These are phyloP conservation scores for Astragalus glycyphyllos DNA, from an alignment of 306 rosid genomes.

Conservation along the genomic window DNA sequence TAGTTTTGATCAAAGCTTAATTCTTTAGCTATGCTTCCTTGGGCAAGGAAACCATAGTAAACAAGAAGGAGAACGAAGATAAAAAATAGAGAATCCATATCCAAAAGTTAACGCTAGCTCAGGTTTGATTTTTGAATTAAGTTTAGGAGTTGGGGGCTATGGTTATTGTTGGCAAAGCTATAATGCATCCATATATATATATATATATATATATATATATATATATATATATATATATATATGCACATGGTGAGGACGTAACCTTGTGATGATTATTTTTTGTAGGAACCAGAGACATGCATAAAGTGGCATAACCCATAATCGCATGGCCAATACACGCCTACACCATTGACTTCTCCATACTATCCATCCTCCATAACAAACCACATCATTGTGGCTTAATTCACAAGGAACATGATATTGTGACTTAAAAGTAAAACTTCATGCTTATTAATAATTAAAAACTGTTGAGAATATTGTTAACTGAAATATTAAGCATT, in stretches of 20 bases:
- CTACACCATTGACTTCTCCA: conserved; percentile 47
- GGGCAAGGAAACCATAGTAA: neutral
- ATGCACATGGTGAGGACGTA: conserved; percentile 18
- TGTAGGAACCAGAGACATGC: conserved; percentile 31
- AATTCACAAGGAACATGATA: conserved; percentile 42
- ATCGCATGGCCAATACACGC: conserved; percentile 49
- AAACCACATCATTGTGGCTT: conserved; percentile 35
- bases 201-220: neutral
- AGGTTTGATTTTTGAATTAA: neutral
- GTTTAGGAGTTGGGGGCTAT: neutral
- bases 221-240: neutral
- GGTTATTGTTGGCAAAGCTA: neutral
- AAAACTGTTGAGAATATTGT: conserved; percentile 5
- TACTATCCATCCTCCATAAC: conserved; percentile 44
- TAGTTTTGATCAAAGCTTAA: conserved; percentile 54
- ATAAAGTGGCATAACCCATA: conserved; percentile 49
- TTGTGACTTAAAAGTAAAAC: conserved; percentile 1
- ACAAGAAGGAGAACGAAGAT: conserved; percentile 7
- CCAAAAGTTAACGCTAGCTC: neutral
- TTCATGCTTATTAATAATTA: neutral
- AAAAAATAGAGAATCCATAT: conserved; percentile 40
- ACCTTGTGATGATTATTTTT: neutral
- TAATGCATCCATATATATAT: neutral
- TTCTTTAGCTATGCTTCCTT: neutral
- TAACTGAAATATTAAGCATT: neutral